A percentile compares a stretch with the other conserved stretches of the same genome.
These are phyloP conservation scores for Spathaspora passalidarum DNA, from an alignment of 805 yeast species.

Conservation along the genomic window DNA sequence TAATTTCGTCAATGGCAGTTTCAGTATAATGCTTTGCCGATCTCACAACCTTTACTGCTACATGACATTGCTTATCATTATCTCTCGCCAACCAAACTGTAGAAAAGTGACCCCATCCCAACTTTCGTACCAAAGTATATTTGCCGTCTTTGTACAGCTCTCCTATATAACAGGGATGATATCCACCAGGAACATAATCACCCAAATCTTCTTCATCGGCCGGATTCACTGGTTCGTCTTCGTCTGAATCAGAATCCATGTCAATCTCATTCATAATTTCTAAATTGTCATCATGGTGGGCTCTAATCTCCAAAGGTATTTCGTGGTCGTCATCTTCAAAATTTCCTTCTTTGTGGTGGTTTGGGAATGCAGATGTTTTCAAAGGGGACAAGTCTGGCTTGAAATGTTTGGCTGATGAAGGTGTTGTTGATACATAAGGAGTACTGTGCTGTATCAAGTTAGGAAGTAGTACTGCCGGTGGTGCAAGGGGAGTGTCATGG, in stretches of 20 bases:
- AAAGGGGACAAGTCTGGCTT: constrained; percentile 37
- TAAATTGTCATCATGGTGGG: background rate
- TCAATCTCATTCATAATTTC: background rate
- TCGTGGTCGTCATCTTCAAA: constrained; percentile 7
- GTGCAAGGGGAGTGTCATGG: background rate
- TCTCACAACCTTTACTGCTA: constrained; percentile 91
- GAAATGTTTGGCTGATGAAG: constrained; percentile 32
- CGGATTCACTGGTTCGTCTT: constrained; percentile 25
- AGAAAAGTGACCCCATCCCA: constrained; percentile 99
- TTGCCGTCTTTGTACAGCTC: constrained; percentile 75
- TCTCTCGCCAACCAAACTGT: constrained; percentile 89
- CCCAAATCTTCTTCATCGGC: constrained; percentile 78
- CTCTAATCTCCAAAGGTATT: constrained; percentile 3
- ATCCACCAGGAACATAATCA: constrained; percentile 91
- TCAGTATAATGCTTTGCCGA: constrained; percentile 89
- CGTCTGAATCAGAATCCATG: background rate
- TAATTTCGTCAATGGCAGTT: constrained; percentile 92
- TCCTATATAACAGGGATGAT: constrained; percentile 90
- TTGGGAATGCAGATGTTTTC: constrained; percentile 26
- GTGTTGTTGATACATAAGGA: constrained; percentile 29
- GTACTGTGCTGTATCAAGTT: constrained; percentile 21
- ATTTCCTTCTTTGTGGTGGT: constrained; percentile 7
- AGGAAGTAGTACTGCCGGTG: constrained; percentile 19
- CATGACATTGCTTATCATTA: constrained; percentile 59
- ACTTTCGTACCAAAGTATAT: constrained; percentile 78